Evolutionary conservation across 345 rosid species (phyloP).

Genomic region (Melaleuca quinquenervia): DNA sequence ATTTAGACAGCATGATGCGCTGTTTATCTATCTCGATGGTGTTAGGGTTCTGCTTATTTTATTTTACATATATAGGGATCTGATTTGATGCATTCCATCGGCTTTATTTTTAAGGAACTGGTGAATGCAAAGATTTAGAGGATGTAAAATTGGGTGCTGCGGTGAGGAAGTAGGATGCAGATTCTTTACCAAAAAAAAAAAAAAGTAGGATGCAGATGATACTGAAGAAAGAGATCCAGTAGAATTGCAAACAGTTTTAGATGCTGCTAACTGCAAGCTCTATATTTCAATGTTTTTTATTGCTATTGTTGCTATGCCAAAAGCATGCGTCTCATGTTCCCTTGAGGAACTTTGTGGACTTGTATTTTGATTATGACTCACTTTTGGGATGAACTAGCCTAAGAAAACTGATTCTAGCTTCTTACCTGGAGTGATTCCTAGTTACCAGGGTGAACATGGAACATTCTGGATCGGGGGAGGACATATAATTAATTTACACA

Average conservation of each 20-base stretch:
- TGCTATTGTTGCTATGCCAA: not conserved
- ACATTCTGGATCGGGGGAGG: not conserved
- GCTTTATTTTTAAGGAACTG: not conserved
- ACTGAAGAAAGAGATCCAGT: not conserved
- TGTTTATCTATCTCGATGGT: not conserved
- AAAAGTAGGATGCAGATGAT: not conserved
- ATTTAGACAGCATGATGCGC: not conserved
- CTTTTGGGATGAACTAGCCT: not conserved
- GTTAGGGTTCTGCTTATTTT: not conserved
- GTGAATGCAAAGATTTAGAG: not conserved
- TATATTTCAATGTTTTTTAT: too few relatives aligned
- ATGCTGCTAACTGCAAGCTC: too few relatives aligned
- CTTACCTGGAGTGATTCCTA: not conserved
- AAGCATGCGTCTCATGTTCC: not conserved
- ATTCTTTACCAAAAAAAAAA: too few relatives aligned
- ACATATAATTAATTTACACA: not conserved
- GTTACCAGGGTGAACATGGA: not conserved
- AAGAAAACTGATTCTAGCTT: not conserved
- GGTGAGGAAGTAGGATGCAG: not conserved
- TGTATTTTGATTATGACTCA: not conserved
- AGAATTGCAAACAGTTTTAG: not conserved
- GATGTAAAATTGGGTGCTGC: not conserved
- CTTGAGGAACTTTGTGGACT: not conserved
- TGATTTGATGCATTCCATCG: not conserved
- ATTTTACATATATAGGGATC: not conserved